Evolutionary conservation across 2,329 filamentous ascomycete species (phyloP).

Genomic region (Ophiocordyceps australis): DNA sequence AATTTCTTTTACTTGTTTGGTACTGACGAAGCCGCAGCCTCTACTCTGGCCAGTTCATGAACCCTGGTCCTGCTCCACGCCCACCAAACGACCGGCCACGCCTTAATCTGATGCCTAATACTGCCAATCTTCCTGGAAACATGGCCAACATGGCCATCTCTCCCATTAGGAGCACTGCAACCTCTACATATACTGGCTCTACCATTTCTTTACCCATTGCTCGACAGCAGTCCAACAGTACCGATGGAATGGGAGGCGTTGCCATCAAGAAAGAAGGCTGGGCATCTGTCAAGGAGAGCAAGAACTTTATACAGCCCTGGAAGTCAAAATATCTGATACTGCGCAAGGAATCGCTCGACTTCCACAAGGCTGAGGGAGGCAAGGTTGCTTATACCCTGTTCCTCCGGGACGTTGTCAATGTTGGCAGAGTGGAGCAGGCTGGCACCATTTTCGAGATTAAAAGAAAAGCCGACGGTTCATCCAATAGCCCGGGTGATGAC

Average conservation of each 20-base stretch:
- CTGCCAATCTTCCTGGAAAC: slow-evolving; percentile 56
- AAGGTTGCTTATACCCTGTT: slow-evolving; percentile 77
- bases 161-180: slow-evolving; percentile 46
- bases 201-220: slow-evolving; percentile 56
- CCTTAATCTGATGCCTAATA: slow-evolving; percentile 61
- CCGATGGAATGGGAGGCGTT: slow-evolving; percentile 47
- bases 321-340: slow-evolving; percentile 85
- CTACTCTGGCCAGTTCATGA: slow-evolving; percentile 70
- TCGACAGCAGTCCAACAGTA: slow-evolving; percentile 40
- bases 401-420: slow-evolving; percentile 74
- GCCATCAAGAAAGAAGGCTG: slow-evolving; percentile 66
- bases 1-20: not conserved
- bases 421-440: slow-evolving; percentile 78
- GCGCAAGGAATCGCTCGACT: slow-evolving; percentile 83
- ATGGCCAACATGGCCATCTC: slow-evolving; percentile 67
- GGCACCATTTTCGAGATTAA: slow-evolving; percentile 92
- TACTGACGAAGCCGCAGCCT: slow-evolving; percentile 18
- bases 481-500: slow-evolving; percentile 55
- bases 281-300: slow-evolving; percentile 80
- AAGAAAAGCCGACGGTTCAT: slow-evolving; percentile 48
- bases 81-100: slow-evolving; percentile 73
- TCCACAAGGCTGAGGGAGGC: slow-evolving; percentile 78
- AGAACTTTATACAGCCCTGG: slow-evolving; percentile 69
- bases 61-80: slow-evolving; percentile 83
- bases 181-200: slow-evolving; percentile 50